Evolutionary conservation across 805 yeast species (phyloP).

Genomic region (Wickerhamomyces bovis): DNA sequence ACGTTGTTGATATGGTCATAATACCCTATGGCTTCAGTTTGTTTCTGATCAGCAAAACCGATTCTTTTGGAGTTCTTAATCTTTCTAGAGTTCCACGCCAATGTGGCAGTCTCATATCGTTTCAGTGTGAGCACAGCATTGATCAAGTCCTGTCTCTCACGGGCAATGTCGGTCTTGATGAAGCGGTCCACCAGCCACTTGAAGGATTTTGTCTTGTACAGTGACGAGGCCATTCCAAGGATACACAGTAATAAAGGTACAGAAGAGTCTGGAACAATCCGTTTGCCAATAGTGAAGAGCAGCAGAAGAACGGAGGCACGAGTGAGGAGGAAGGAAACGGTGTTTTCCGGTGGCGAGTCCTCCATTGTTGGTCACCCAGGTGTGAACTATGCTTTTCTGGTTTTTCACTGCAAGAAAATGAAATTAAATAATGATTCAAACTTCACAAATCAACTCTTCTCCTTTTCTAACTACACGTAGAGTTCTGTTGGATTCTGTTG

Average conservation of each 20-base stretch:
- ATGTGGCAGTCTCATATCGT: slow-evolving; percentile 34
- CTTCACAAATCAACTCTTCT: too few species aligned
- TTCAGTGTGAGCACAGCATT: slow-evolving; percentile 43
- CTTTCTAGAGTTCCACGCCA: slow-evolving; percentile 40
- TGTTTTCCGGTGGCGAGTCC: background rate
- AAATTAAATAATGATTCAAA: too few species aligned
- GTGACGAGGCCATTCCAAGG: slow-evolving; percentile 26
- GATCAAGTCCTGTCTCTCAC: slow-evolving; percentile 24
- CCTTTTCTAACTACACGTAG: too few species aligned
- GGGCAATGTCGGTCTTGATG: slow-evolving; percentile 15
- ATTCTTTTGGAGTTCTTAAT: slow-evolving; percentile 38
- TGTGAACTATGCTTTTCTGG: background rate
- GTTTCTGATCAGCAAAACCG: slow-evolving; percentile 50
- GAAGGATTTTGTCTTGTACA: slow-evolving; percentile 19
- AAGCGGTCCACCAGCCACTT: slow-evolving; percentile 19
- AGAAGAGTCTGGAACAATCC: slow-evolving; percentile 19
- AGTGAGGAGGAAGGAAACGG: slow-evolving; percentile 11
- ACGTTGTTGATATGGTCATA: slow-evolving; percentile 42
- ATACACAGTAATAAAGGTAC: slow-evolving; percentile 22
- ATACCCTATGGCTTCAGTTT: slow-evolving; percentile 50
- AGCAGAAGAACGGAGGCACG: slow-evolving; percentile 25
- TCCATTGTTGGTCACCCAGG: background rate
- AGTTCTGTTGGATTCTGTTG: too few species aligned
- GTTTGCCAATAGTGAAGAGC: slow-evolving; percentile 21
- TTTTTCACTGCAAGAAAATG: too few species aligned